phyloP scores from a whole-genome alignment of 2,329 filamentous ascomycete genomes.

The Ascochyta lentis region DNA sequence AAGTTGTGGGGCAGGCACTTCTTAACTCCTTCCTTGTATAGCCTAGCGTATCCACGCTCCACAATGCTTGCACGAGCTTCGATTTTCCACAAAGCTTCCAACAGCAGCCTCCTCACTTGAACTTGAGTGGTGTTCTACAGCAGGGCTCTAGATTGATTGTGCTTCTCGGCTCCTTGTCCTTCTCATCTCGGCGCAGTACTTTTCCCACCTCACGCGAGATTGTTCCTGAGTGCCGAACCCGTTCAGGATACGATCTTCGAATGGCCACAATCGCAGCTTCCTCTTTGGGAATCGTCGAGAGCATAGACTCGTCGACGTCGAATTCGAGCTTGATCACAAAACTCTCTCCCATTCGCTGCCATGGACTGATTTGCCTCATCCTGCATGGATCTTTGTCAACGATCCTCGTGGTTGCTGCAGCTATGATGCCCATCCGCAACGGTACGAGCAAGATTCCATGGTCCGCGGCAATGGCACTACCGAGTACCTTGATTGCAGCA shows the following conservation, averaged over 20 bases:
- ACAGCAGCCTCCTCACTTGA: neutral
- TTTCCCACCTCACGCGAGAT: neutral
- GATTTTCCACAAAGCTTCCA: constrained; percentile 9
- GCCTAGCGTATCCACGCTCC: neutral
- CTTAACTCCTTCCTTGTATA: constrained; percentile 10
- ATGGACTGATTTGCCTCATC: constrained; percentile 12
- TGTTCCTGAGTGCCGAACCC: neutral
- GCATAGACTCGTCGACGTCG: constrained; percentile 13
- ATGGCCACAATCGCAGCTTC: constrained; percentile 16
- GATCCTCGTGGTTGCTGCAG: constrained; percentile 18
- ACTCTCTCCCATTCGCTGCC: constrained; percentile 22
- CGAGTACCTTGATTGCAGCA: constrained; percentile 5
- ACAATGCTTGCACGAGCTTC: constrained; percentile 18
- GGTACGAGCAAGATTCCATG: constrained; percentile 10
- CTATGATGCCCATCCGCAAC: constrained; percentile 24
- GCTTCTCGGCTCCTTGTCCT: neutral
- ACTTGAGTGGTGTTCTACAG: neutral
- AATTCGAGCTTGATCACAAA: constrained; percentile 11
- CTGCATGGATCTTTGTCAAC: constrained; percentile 16
- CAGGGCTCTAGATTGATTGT: neutral
- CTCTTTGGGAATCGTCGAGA: constrained; percentile 14
- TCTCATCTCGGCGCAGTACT: neutral
- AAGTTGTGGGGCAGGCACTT: neutral
- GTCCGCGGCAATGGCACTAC: constrained; percentile 11
- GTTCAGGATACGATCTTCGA: constrained; percentile 9